Base-by-base conservation (phyloP, 2,329 filamentous ascomycete species). In the Nemania bipapillata region DNA sequence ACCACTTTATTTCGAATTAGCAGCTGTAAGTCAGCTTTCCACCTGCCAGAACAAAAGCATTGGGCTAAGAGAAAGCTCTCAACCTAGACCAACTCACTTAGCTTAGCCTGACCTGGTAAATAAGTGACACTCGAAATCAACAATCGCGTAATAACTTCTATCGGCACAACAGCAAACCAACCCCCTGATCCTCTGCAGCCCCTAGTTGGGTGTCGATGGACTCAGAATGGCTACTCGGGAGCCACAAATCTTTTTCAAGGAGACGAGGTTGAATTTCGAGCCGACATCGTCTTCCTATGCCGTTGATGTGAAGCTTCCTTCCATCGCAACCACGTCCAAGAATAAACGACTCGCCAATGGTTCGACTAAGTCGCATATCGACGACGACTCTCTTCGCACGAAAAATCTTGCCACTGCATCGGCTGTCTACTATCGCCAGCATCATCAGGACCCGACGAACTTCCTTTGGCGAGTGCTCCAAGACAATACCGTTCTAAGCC, bases 381-480 rank as follows among this genome's bases (percentile, higher is more conserved):
- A 92, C 76, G 92, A 94, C 73, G 91, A 95, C 63, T 83, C 87
- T 9, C 97, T 96, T 77, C 88, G 90, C 72, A 84, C 87, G 68
- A 90, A 88, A 71, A 88, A 92, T 77, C 83, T 97, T 61, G 93
- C 95, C 28, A 90, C 86, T 1, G 88, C 94, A 35, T 91, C 93
- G 30, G 93, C 93, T 2, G 86, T 98, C 64, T 97, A 93, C 83
- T 94, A 97, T 80, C 90, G 96, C 63, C 87, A 88, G 79, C 87
- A 91, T 79, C 89, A 91, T 76, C 85, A 87, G 71, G 90, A 91
- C 71, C 96, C 96, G 45, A 90, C 92, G 77, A 93, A 89, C 80
- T 96, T 98, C 78, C 86, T 97, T 55, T 99, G 96, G 96, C 89
- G 95, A 74, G 86, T 98, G 45, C 82, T 97, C 69, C 91, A 97